These are phyloP conservation scores for Camellia sinensis DNA, from an alignment of 148 eudicot species.

Conservation along the genomic window DNA sequence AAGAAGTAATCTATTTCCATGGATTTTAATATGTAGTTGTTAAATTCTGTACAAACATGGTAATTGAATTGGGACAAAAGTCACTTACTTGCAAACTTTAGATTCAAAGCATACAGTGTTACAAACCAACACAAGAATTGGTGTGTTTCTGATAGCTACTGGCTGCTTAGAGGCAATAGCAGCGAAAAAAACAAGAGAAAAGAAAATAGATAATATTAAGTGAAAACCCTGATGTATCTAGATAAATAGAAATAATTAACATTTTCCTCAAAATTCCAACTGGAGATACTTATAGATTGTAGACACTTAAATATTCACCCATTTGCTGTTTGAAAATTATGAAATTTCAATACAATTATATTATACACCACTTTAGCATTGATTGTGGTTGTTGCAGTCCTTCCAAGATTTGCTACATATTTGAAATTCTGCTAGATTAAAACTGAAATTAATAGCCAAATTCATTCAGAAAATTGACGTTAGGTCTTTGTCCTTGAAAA, in stretches of 20 bases:
- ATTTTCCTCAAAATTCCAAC: neutral
- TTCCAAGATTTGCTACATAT: constrained; percentile 8
- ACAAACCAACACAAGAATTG: too few species aligned
- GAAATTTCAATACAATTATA: neutral
- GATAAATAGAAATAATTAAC: neutral
- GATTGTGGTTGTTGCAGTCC: neutral
- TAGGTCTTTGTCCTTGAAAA: neutral
- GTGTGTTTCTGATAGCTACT: too few species aligned
- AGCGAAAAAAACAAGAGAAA: too few species aligned
- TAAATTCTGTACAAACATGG: too few species aligned
- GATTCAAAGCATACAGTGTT: too few species aligned
- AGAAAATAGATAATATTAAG: too few species aligned
- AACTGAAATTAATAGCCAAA: neutral
- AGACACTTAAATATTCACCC: neutral
- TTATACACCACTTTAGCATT: neutral
- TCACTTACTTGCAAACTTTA: too few species aligned
- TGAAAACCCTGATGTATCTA: neutral
- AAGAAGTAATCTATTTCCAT: too few species aligned
- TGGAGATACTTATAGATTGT: neutral
- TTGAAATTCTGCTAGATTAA: constrained; percentile 12
- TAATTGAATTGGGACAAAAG: too few species aligned
- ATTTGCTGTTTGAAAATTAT: neutral
- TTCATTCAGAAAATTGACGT: neutral
- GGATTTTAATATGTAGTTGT: too few species aligned
- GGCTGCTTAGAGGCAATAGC: too few species aligned